Evolutionary conservation across 345 rosid species (phyloP).

Genomic region (Combretum micranthum): DNA sequence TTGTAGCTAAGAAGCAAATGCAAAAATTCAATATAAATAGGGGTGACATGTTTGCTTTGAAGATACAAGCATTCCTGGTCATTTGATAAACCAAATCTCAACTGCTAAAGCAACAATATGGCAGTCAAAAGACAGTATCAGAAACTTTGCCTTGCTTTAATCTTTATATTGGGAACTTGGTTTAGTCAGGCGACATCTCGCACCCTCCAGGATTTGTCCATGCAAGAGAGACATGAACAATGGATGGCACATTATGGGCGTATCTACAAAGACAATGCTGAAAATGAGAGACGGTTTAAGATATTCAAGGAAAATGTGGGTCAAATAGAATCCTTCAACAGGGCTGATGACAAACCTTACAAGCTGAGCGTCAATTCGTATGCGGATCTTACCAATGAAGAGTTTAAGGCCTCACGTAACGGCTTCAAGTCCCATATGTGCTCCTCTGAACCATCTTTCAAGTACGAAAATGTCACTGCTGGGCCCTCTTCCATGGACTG

Average conservation of each 20-base stretch:
- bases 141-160: constrained; percentile 8
- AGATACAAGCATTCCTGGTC: too few species aligned
- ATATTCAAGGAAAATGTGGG: constrained; percentile 22
- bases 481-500: constrained; percentile 31
- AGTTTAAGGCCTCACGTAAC: constrained; percentile 20
- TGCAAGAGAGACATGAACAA: constrained; percentile 18
- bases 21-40: too few species aligned
- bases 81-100: too few species aligned
- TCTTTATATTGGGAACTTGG: constrained; percentile 16
- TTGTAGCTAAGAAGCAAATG: too few species aligned
- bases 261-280: constrained; percentile 6
- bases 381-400: constrained; percentile 28
- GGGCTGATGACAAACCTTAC: constrained; percentile 9
- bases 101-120: too few species aligned
- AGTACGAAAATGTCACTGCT: constrained; percentile 15
- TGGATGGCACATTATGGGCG: constrained; percentile 31
- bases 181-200: constrained; percentile 10
- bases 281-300: constrained; percentile 13
- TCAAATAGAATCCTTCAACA: constrained; percentile 16
- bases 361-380: constrained; percentile 24
- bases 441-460: neutral
- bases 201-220: constrained; percentile 9
- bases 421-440: constrained; percentile 7
- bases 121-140: constrained; percentile 8
- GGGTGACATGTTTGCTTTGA: too few species aligned